Base-by-base conservation (phyloP, 2,329 filamentous ascomycete genomes). In the Coleophoma cylindrospora region DNA sequence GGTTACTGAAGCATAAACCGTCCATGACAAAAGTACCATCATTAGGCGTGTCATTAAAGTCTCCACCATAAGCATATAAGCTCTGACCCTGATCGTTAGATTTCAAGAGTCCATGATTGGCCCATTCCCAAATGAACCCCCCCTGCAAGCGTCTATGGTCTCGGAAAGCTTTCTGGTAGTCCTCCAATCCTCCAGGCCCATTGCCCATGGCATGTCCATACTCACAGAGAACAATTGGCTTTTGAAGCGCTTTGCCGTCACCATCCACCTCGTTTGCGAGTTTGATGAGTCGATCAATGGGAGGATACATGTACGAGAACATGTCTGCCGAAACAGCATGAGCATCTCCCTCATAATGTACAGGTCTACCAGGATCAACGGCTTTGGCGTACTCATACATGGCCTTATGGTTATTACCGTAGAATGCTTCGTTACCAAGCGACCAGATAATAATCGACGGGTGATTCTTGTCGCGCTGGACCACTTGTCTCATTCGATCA, bases 381-480 rank as follows among this genome's bases (percentile, higher is more conserved):
- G 60, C 52, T 48, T 77, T 77, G 51, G 75, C 72, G 64, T 72
- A 80, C 3, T 77, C 65, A 57, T 83, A 83, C 86, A 89, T 89
- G 34, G 78, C 80, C 43, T 72, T 73, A 59, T 86, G 82, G 60
- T 89, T 89, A 9, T 71, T 69, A 1, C 86, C 86, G 58, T 86
- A 88, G 61, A 87, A 89, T 0, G 84, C 79, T 61, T 89, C 86
- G 58, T 89, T 89, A 0, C 86, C 86, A 0, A 89, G 70, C 43
- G 81, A 85, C 86, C 86, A 89, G 40, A 88, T 78, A 45, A 89
- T 81, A 45, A 89, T 73, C n/a, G 76, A 83, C 0, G 86, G 66
- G 56, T 88, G 82, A 51, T 89, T 84, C 66, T 87, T 87, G 64
- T 89, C 84, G 14, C 86, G 74, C 58, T 83, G 75, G 0, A 89